Evolutionary conservation across 768 basidiomycete species (phyloP), one percentile per base, ranked within the genome.

Genomic region (Agaricus bisporus): DNA sequence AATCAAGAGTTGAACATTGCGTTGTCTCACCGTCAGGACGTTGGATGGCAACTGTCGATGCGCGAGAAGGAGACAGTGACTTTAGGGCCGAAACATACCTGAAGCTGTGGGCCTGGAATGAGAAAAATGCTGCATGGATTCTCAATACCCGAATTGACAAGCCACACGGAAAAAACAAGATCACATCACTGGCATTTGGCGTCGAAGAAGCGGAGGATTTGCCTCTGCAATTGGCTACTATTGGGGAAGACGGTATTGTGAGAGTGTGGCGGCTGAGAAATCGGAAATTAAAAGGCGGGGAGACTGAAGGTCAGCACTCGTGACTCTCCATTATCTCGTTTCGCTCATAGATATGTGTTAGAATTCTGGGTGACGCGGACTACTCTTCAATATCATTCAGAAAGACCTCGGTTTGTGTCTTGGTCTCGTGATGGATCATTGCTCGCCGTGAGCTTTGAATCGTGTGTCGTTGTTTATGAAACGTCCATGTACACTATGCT

Each of bases 41-140:
- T 43, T 98, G 95, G 95, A 82, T 99, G 82, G 93, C 93, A 5
- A 95, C 95, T 1, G 68, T 91, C 22, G 95, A 99, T 68, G 68
- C 71, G 28, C 79, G 94, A 51, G 77, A 82, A 51, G 84, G 79
- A 5, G 84, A 87, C 41, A 81, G 80, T 20, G 74, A 72, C 11
- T 83, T 83, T 68, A 82, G 75, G 58, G 72, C 72, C 25, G 92
- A 86, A 68, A 74, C 85, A 28, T 86, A 86, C 64, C 76, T 99
- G 51, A 98, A 98, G 71, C 69, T 98, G 32, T 99, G 97, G 95
- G 73, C 71, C 52, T 95, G 93, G 91, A 81, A 86, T 63, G 73
- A 70, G 41, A 82, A 78, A 58, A 70, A 74, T 53, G 73, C 74
- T 45, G 76, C 69, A 44, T 91, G 85, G 85, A 73, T 71, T 63